Percentiles rank a stretch among this genome's conserved stretches.
Evolutionary conservation across 2,329 filamentous ascomycete species (phyloP).

Genomic region (Cladophialophora exuberans): DNA sequence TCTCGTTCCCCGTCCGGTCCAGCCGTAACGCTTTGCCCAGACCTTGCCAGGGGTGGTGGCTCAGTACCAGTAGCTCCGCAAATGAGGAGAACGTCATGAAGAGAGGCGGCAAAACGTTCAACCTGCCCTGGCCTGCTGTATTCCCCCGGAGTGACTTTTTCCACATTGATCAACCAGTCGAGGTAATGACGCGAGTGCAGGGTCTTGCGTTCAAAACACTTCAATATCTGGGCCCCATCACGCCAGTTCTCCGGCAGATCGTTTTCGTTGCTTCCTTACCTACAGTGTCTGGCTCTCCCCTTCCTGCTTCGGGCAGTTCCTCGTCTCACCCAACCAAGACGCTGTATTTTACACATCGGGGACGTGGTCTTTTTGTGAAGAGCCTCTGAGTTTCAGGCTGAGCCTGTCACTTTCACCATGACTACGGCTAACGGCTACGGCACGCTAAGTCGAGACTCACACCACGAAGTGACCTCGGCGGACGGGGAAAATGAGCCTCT

Average conservation of each 20-base stretch:
- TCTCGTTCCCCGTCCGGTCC: neutral
- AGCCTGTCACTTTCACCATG: constrained; percentile 13
- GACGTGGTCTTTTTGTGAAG: no score
- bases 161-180: constrained; percentile 10
- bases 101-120: constrained; percentile 20
- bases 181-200: constrained; percentile 13
- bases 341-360: no score
- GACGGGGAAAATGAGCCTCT: constrained; percentile 19
- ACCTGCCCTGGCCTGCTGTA: neutral
- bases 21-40: constrained; percentile 4
- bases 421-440: constrained; percentile 22
- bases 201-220: constrained; percentile 4
- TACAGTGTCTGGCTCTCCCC: neutral
- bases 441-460: constrained; percentile 9
- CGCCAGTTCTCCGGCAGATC: constrained; percentile 18
- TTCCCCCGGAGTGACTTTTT: neutral
- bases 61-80: neutral
- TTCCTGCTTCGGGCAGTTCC: no score
- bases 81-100: constrained; percentile 14
- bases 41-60: neutral
- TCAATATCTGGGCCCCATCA: neutral
- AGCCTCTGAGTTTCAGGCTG: no score
- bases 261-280: constrained; percentile 14
- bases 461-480: constrained; percentile 9
- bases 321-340: neutral